A percentile compares a stretch with the other conserved stretches of the same genome.
These are phyloP conservation scores for Kwoniella heveanensis DNA, from an alignment of 768 basidiomycete species.

Conservation along the genomic window DNA sequence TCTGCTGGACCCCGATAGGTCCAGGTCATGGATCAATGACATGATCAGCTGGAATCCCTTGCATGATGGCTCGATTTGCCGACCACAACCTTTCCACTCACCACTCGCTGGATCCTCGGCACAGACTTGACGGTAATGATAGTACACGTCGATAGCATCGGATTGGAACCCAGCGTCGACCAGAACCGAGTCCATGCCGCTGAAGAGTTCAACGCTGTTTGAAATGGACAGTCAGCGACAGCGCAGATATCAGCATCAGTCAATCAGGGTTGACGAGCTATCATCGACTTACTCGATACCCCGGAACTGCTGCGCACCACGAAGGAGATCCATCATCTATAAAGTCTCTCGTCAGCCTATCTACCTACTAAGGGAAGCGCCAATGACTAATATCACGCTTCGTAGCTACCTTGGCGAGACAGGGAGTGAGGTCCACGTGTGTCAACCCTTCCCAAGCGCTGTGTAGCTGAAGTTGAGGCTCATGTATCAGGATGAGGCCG, in stretches of 20 bases:
- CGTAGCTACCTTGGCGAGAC: slow-evolving; percentile 6
- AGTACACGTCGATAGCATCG: slow-evolving; percentile 12
- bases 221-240: neutral
- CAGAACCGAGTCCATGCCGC: slow-evolving; percentile 12
- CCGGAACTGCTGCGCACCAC: slow-evolving; percentile 5
- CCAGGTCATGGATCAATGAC: neutral
- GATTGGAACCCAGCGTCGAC: slow-evolving; percentile 15
- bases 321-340: slow-evolving; percentile 10
- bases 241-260: too few relatives aligned
- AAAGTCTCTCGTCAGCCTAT: too few relatives aligned
- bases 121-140: slow-evolving; percentile 25
- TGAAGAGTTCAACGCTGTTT: slow-evolving; percentile 8
- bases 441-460: slow-evolving; percentile 17
- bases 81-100: slow-evolving; percentile 2
- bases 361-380: too few relatives aligned
- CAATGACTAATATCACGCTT: too few relatives aligned
- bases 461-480: slow-evolving; percentile 4
- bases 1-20: neutral
- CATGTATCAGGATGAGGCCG: slow-evolving; percentile 21
- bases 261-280: too few relatives aligned
- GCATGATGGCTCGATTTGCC: too few relatives aligned
- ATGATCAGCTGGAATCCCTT: too few relatives aligned
- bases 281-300: slow-evolving; percentile 21
- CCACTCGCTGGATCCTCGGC: slow-evolving; percentile 12
- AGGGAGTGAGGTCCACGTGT: slow-evolving; percentile 12